A percentile compares a stretch with the other conserved stretches of the same genome.
phyloP scores from a whole-genome alignment of 1,284 basidiomycete genomes.

The Laetiporus sulphureus region DNA sequence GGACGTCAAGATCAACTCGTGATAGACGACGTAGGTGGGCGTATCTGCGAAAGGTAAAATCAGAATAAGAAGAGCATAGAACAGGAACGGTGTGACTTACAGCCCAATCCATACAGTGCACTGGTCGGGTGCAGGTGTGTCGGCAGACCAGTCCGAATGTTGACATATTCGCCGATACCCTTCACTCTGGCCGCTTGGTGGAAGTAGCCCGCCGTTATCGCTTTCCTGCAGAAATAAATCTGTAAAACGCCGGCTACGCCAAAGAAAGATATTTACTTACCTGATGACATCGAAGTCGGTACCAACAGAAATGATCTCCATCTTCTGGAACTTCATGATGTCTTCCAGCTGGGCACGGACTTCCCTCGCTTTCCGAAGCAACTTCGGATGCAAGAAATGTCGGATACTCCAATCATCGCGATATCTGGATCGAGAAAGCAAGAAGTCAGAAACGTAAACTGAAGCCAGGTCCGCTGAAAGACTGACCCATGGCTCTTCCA shows the following conservation, averaged over 20 bases:
- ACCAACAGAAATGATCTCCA: conserved; percentile 83
- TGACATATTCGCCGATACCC: conserved; percentile 98
- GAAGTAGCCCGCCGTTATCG: conserved; percentile 97
- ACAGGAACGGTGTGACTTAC: conserved; percentile 38
- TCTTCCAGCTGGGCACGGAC: conserved; percentile 96
- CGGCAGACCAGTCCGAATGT: conserved; percentile 90
- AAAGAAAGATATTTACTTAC: conserved; percentile 34
- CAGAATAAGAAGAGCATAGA: background rate
- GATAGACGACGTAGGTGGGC: conserved; percentile 95
- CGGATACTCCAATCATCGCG: conserved; percentile 92
- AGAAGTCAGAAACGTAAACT: background rate
- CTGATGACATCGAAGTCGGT: conserved; percentile 94
- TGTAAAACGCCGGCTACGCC: background rate
- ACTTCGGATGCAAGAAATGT: conserved; percentile 96
- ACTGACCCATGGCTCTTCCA: conserved; percentile 92
- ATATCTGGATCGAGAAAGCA: conserved; percentile 41
- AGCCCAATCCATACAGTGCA: conserved; percentile 93
- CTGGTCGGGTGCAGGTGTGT: conserved; percentile 95
- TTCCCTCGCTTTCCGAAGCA: conserved; percentile 92
- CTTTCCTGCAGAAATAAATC: conserved; percentile 58
- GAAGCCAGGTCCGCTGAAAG: background rate
- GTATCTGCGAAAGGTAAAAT: conserved; percentile 57
- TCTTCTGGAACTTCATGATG: conserved; percentile 98
- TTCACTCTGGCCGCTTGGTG: conserved; percentile 98
- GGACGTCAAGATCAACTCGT: conserved; percentile 91